phyloP scores from a whole-genome alignment of 345 rosid genomes.

The Chamaenerion angustifolium region DNA sequence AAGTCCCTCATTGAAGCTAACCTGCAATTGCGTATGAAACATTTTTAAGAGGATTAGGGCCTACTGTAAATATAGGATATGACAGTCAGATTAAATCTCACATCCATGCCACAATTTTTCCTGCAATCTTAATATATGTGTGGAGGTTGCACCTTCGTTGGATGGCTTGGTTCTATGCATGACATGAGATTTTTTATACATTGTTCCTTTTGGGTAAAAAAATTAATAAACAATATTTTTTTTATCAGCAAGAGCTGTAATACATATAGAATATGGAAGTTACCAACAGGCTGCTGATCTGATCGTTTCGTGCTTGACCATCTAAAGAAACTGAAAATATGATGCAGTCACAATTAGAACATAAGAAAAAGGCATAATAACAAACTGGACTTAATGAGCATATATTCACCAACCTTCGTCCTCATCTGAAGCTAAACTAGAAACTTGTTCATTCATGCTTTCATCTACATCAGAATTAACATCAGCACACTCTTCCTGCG shows the following conservation, averaged over 20 bases:
- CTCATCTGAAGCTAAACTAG: conserved; percentile 36
- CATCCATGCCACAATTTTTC: neutral
- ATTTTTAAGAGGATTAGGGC: conserved; percentile 4
- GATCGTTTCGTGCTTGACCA: conserved; percentile 12
- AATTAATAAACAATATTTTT: too few species aligned
- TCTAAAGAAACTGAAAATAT: conserved; percentile 27
- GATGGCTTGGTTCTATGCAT: too few species aligned
- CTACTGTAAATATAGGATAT: conserved; percentile 7
- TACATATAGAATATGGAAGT: neutral
- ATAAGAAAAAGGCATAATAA: conserved; percentile 1
- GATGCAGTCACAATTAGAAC: conserved; percentile 17
- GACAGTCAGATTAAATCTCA: neutral
- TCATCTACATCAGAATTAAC: conserved; percentile 37
- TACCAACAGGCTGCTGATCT: conserved; percentile 31
- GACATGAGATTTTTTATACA: too few species aligned
- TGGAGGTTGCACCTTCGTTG: too few species aligned
- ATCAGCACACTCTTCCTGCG: conserved; percentile 41
- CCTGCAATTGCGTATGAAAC: conserved; percentile 32
- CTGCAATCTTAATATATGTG: too few species aligned
- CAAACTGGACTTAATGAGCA: conserved; percentile 4
- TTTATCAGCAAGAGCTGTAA: conserved; percentile 2
- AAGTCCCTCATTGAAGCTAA: conserved; percentile 23
- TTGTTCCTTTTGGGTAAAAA: too few species aligned
- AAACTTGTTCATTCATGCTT: conserved; percentile 34
- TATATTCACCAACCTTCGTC: conserved; percentile 26